Base-by-base conservation (phyloP, 2,329 filamentous ascomycete species). In the Diplodia mutila region DNA sequence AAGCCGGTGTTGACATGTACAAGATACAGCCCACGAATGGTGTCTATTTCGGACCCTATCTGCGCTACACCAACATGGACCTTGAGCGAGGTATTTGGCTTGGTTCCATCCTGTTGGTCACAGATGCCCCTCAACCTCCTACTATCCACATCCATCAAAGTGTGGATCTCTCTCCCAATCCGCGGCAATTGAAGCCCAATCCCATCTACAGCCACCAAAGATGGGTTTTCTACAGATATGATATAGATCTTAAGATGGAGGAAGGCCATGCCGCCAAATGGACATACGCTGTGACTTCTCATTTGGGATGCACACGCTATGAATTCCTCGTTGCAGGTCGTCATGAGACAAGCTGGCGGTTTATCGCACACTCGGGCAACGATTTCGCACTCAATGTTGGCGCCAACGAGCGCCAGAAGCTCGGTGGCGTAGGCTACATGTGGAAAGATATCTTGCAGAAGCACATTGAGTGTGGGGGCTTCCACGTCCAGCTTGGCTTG, bases 361-460 rank as follows among this genome's bases (percentile, higher is more conserved):
- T 98, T 77, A 91, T 98, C 73, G 92, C 94, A 12, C 95, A 97
- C 74, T 97, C 94, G 16, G 94, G 94, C 3, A 98, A 98, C 75
- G 95, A 99, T 77, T 99, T 98, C 78, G 91, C 93, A 0, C 85
- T 96, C 32, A 90, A 91, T 70, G 95, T 97, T 1, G 93, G 90
- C 70, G 90, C 93, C 66, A 93, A 91, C 69, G 95, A 99, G 73
- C 87, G 94, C 52, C 88, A 90, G 37, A 92, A 91, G 73, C 86
- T 98, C 1, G 95, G 95, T 34, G 95, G 95, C 1, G 87, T 96
- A 1, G 92, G 94, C 0, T 92, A 95, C 76, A 97, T 99, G 94
- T 99, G 95, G 95, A 98, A 97, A 75, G 95, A 99, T 74, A 94
- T 99, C 32, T 85, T 99, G 76, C 93, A 97, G 80, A 97, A 97